Base-by-base conservation (phyloP, 768 basidiomycete species). In the Xerocomus brunneocitrinus region DNA sequence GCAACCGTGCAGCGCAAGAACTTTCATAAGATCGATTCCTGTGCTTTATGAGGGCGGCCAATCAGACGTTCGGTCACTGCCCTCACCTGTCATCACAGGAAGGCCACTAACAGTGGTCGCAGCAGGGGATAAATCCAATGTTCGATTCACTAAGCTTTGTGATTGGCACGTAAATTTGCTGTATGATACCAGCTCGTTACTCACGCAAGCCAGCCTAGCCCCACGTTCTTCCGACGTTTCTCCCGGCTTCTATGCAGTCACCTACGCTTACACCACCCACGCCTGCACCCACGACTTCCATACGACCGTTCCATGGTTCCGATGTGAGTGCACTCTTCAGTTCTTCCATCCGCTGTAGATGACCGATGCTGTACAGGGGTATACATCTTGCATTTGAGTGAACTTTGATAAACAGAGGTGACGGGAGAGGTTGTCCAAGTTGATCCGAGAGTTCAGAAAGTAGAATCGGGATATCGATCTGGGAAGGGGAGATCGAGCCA, bases 191-290 rank as follows among this genome's bases (percentile, higher is more conserved):
- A 47, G 40, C 42, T 36, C 25, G 16, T 53, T 40, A 62, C 59
- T 57, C 55, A 63, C 61, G 47, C 45, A 52, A 41, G 24, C 45
- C 43, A 30, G 25, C 16, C 45, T 70, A 68, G 48, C 49, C 46
- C 79, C 80, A 82, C 28, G 50, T 56, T 35, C 49, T 63, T 39
- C 80, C 83, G 48, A 73, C 85, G 22, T 68, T 73, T 65, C 84
- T 80, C 13, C 87, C 93, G 5, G 82, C 82, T 60, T 84, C 81
- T 10, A 94, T 77, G 66, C 92, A 95, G 62, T 95, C 93, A 8
- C 84, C 85, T 1, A 95, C 79, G 59, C 93, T 93, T 3, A 93
- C 89, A 3, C 93, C 93, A 0, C 83, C 83, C 31, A 92, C 87
- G 2, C 91, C 89, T 10, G 90, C 88, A n/a, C 94, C 94, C 7